phyloP scores from a whole-genome alignment of 305 asterid genomes.

The Rubia occidens region DNA sequence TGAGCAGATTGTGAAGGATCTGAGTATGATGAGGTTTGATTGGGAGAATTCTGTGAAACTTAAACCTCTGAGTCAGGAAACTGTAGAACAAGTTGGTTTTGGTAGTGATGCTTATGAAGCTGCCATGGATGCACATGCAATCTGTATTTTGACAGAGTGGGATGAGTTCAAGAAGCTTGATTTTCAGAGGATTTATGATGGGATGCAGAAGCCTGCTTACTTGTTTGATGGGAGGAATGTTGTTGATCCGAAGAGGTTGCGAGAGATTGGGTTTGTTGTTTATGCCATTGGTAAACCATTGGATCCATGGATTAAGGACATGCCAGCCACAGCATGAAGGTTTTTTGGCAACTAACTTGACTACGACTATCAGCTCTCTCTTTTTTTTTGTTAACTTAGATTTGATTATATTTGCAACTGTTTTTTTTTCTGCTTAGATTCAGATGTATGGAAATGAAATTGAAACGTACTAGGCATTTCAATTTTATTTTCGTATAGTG shows the following conservation, averaged over 20 bases:
- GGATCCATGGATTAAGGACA: not conserved
- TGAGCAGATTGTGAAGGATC: slow-evolving; percentile 2
- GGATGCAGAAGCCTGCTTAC: slow-evolving; percentile 7
- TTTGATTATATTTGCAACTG: not conserved
- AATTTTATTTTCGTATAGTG: too few relatives aligned
- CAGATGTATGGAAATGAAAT: too few relatives aligned
- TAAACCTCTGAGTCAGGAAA: not conserved
- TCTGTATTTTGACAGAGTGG: slow-evolving; percentile 8
- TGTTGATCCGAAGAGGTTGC: not conserved
- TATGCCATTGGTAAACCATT: slow-evolving; percentile 10
- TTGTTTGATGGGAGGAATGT: slow-evolving; percentile 9
- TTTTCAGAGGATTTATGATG: slow-evolving; percentile 5
- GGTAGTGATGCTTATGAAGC: slow-evolving; percentile 1
- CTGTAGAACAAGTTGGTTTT: not conserved
- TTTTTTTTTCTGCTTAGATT: too few relatives aligned
- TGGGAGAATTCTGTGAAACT: not conserved
- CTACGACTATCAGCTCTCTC: not conserved
- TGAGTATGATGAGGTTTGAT: not conserved
- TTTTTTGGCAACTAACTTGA: not conserved
- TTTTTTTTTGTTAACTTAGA: not conserved
- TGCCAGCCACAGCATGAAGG: slow-evolving; percentile 1
- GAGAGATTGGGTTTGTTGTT: slow-evolving; percentile 5
- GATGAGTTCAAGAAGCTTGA: slow-evolving; percentile 10
- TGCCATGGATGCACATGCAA: not conserved
- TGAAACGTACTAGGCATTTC: too few relatives aligned